These are phyloP conservation scores for Salix arbutifolia DNA, from an alignment of 345 rosid species.

Conservation along the genomic window DNA sequence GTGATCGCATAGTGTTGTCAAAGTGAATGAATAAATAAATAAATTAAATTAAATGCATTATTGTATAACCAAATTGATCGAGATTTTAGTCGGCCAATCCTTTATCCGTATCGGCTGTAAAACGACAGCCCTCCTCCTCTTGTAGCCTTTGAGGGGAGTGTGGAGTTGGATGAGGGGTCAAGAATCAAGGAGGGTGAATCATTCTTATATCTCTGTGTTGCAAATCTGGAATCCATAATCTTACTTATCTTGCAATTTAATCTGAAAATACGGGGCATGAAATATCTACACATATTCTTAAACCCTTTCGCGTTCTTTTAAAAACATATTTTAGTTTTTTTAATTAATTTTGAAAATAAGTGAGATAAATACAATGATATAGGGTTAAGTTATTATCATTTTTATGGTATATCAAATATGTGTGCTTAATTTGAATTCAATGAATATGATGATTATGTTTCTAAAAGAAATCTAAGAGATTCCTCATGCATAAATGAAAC, in stretches of 20 bases:
- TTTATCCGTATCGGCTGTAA: not conserved
- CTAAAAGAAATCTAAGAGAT: no score
- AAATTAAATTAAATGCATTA: not conserved
- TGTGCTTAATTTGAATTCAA: no score
- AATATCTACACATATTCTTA: no score
- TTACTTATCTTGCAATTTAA: not conserved
- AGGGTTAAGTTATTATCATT: no score
- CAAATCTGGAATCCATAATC: not conserved
- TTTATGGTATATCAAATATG: no score
- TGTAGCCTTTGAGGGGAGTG: not conserved
- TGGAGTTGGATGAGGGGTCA: conserved; percentile 13
- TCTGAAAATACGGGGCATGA: no score
- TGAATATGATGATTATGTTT: no score
- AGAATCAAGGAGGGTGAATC: not conserved
- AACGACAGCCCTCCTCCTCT: not conserved
- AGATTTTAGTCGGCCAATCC: not conserved
- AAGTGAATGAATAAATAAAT: not conserved
- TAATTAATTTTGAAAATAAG: no score
- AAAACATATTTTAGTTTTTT: no score
- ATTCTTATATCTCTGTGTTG: not conserved
- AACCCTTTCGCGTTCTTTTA: no score
- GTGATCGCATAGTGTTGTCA: not conserved
- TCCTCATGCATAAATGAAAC: not conserved
- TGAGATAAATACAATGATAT: no score
- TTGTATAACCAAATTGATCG: not conserved